These are phyloP conservation scores for Aspergillus caelatus DNA, from an alignment of 2,329 filamentous ascomycete species.

Conservation along the genomic window DNA sequence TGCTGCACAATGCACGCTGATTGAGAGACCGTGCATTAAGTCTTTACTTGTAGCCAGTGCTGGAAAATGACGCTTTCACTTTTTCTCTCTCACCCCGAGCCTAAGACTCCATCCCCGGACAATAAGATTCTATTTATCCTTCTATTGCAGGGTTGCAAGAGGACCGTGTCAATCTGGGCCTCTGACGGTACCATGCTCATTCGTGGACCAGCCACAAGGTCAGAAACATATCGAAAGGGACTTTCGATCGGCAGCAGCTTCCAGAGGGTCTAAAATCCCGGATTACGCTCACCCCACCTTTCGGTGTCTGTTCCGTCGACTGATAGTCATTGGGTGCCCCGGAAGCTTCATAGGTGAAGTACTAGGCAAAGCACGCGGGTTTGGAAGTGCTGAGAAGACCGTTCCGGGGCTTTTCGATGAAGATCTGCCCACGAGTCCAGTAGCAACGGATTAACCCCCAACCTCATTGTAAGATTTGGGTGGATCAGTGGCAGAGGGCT, in stretches of 20 bases:
- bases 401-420: constrained; percentile 15
- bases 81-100: neutral
- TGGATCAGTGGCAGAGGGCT: constrained; percentile 10
- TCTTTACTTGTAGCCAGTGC: neutral
- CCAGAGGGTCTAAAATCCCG: neutral
- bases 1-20: constrained; percentile 3
- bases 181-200: constrained; percentile 4
- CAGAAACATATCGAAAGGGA: neutral
- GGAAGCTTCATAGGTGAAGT: constrained; percentile 17
- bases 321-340: constrained; percentile 20
- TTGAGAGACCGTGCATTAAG: neutral
- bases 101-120: neutral
- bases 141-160: constrained; percentile 11
- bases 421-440: constrained; percentile 1
- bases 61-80: neutral
- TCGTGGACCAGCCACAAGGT: neutral
- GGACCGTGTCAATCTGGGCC: constrained; percentile 9
- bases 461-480: constrained; percentile 8
- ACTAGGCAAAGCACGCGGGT: constrained; percentile 7
- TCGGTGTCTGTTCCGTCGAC: constrained; percentile 3
- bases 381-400: neutral
- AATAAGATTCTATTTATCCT: constrained; percentile 4
- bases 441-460: constrained; percentile 5
- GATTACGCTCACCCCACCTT: constrained; percentile 18
- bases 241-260: neutral